phyloP scores from a whole-genome alignment of 352 stramenopile genomes.

The Phytopythium sindhum region DNA sequence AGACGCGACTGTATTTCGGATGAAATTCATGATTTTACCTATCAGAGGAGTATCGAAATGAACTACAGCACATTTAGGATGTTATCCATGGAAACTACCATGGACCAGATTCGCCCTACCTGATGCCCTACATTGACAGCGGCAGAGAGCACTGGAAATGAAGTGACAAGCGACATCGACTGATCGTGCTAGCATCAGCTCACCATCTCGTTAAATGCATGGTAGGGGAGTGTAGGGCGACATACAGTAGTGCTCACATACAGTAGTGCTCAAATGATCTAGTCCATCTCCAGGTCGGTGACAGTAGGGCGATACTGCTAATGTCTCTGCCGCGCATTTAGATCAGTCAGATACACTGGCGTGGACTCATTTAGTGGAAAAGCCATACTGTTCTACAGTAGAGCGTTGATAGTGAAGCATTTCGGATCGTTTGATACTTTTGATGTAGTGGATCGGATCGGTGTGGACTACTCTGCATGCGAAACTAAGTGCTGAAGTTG shows the following conservation, averaged over 20 bases:
- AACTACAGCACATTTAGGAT: no score
- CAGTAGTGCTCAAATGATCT: no score
- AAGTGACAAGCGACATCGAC: no score
- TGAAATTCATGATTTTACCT: no score
- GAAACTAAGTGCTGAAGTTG: no score
- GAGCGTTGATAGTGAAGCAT: not conserved
- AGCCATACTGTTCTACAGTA: not conserved
- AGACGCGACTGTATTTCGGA: not conserved
- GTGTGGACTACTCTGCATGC: not conserved
- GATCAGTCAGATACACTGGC: constrained; percentile 1
- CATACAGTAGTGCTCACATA: no score
- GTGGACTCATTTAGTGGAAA: constrained; percentile 5
- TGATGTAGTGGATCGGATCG: not conserved
- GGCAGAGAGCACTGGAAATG: not conserved
- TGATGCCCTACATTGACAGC: not conserved
- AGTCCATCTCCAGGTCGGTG: not conserved
- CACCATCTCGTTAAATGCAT: no score
- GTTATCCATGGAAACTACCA: no score
- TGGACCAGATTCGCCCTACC: no score
- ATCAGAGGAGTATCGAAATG: no score
- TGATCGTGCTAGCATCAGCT: no score
- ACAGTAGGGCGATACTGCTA: not conserved
- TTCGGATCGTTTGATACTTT: not conserved
- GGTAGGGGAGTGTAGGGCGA: no score
- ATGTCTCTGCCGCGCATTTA: not conserved